These are phyloP conservation scores for Lipomyces kockii DNA, from an alignment of 805 yeast species.

Conservation along the genomic window DNA sequence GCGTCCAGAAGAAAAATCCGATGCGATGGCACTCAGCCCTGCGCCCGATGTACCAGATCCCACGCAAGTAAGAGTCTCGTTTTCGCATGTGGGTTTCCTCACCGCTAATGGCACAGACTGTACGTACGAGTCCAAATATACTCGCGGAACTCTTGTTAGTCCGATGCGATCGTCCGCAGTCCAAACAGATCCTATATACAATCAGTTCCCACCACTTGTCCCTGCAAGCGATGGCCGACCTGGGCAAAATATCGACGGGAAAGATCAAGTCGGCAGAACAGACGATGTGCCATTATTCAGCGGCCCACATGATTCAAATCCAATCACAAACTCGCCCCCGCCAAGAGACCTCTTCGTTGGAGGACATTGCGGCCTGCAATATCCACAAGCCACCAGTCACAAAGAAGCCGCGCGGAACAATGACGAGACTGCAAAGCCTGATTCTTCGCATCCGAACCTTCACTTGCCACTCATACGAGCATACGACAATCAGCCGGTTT, in stretches of 20 bases:
- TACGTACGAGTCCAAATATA: slow-evolving; percentile 25
- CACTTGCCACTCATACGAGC: not conserved
- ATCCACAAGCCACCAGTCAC: not conserved
- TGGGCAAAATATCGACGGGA: not conserved
- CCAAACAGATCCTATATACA: slow-evolving; percentile 16
- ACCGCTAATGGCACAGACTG: slow-evolving; percentile 15
- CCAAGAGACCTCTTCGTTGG: slow-evolving; percentile 1
- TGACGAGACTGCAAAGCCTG: too few species aligned
- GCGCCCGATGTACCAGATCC: slow-evolving; percentile 20
- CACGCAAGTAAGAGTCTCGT: slow-evolving; percentile 12
- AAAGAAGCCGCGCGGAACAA: too few species aligned
- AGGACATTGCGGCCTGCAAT: not conserved
- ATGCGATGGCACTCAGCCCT: slow-evolving; percentile 31
- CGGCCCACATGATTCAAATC: too few species aligned
- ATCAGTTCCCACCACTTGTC: not conserved
- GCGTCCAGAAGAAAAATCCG: slow-evolving; percentile 9
- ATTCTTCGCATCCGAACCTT: not conserved
- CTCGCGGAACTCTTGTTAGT: slow-evolving; percentile 22
- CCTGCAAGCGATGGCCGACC: not conserved
- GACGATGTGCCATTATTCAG: not conserved
- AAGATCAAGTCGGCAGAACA: not conserved
- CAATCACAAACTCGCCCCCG: not conserved
- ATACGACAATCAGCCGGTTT: slow-evolving; percentile 12
- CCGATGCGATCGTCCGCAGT: slow-evolving; percentile 23
- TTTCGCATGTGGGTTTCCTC: not conserved